These are phyloP conservation scores for Udeniomyces megalosporus DNA, from an alignment of 768 basidiomycete species.

Conservation along the genomic window DNA sequence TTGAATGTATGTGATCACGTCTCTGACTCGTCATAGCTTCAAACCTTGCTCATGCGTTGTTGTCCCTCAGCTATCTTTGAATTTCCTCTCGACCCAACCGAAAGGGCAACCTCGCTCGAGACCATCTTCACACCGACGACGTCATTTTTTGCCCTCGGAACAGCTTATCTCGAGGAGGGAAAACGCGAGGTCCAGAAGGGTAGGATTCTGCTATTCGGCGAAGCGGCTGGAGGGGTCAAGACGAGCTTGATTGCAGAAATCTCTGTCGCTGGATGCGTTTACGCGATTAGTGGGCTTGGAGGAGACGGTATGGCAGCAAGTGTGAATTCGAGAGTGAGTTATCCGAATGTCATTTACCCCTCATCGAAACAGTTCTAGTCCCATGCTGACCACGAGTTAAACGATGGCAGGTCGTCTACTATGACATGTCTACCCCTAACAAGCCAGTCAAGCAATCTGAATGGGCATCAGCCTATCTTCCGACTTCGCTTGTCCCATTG, in stretches of 20 bases:
- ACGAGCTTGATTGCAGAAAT: constrained; percentile 33
- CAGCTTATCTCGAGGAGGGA: constrained; percentile 20
- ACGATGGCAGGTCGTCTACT: too few relatives aligned
- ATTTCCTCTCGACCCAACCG: neutral
- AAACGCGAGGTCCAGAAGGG: constrained; percentile 32
- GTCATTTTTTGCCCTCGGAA: constrained; percentile 33
- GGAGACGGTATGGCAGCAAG: constrained; percentile 44
- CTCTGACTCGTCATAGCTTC: neutral
- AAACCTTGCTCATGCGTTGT: neutral
- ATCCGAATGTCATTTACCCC: too few relatives aligned
- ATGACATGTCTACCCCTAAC: too few relatives aligned
- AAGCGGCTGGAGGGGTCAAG: constrained; percentile 22
- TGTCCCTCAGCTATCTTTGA: neutral
- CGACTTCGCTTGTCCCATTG: constrained; percentile 47
- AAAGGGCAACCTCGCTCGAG: constrained; percentile 13
- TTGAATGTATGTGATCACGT: constrained; percentile 38
- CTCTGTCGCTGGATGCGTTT: constrained; percentile 50
- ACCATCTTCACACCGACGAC: neutral
- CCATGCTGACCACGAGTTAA: too few relatives aligned
- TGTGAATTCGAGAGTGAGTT: constrained; percentile 57
- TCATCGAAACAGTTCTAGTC: too few relatives aligned
- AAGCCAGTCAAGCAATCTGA: constrained; percentile 16
- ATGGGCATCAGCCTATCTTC: constrained; percentile 73
- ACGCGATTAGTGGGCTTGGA: constrained; percentile 39
- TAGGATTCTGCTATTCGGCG: constrained; percentile 39